These are phyloP conservation scores for Gentiana macrophylla DNA, from an alignment of 257 asterid genomes.

Conservation along the genomic window DNA sequence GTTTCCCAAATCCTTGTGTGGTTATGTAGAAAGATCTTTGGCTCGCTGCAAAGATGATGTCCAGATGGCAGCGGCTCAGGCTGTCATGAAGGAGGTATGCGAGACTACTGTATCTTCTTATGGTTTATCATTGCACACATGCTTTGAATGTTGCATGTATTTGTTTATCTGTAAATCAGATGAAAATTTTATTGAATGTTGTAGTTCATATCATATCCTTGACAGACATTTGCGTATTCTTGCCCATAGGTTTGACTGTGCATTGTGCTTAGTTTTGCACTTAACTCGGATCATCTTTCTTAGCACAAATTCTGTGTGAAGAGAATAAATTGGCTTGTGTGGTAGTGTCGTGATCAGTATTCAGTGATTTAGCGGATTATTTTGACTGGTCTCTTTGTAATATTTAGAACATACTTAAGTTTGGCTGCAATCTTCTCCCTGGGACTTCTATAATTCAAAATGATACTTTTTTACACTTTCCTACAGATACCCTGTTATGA, in stretches of 20 bases:
- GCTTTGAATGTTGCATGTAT: too few species aligned
- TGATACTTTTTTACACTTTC: too few species aligned
- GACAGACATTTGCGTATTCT: neutral
- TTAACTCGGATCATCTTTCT: neutral
- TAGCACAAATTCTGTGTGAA: neutral
- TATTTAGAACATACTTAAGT: neutral
- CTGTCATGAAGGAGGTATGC: conserved; percentile 83
- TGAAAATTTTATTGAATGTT: neutral
- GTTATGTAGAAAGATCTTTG: conserved; percentile 97
- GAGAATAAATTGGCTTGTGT: neutral
- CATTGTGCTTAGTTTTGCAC: neutral
- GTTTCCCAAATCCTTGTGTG: conserved; percentile 88
- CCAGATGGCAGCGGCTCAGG: conserved; percentile 77
- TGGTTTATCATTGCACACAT: neutral
- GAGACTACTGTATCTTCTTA: neutral
- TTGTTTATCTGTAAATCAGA: too few species aligned
- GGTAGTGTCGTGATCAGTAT: neutral
- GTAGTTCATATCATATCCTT: neutral
- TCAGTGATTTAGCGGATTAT: neutral
- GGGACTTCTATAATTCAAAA: too few species aligned
- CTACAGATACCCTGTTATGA: too few species aligned
- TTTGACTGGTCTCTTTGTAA: neutral
- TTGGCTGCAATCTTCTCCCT: too few species aligned
- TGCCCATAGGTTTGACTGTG: neutral
- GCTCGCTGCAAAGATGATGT: conserved; percentile 89